Percentiles rank a stretch among this genome's conserved stretches.
Conservation (phyloP, 768 basidiomycete genomes). For the Candolleomyces eurysporus region DNA sequence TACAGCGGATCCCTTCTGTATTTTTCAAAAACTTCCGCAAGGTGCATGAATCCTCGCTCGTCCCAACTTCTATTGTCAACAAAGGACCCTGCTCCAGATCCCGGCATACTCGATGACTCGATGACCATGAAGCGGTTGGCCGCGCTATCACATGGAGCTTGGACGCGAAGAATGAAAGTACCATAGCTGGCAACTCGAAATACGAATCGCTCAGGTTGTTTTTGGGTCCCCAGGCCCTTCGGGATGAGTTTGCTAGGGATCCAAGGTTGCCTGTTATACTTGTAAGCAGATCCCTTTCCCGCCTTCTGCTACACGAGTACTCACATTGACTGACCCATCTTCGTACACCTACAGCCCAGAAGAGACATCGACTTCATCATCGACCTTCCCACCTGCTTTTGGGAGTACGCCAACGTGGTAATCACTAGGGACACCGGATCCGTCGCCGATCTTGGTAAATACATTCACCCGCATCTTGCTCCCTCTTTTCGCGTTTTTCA, state of each 20-base stretch:
- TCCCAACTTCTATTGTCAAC: neutral
- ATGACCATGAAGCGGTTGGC: conserved; percentile 69
- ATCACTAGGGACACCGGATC: conserved; percentile 21
- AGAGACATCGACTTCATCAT: conserved; percentile 7
- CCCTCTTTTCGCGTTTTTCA: neutral
- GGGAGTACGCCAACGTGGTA: too few species aligned
- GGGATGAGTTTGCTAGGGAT: conserved; percentile 64
- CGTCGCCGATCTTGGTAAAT: conserved; percentile 79
- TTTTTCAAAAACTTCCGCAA: conserved; percentile 86
- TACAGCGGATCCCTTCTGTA: conserved; percentile 84
- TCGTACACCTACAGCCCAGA: too few species aligned
- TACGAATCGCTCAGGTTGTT: conserved; percentile 77
- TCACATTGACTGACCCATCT: too few species aligned
- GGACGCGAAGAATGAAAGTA: conserved; percentile 78
- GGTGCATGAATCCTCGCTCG: conserved; percentile 28
- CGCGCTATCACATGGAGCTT: conserved; percentile 81
- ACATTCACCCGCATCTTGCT: neutral
- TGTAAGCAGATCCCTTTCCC: conserved; percentile 30
- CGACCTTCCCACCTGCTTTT: too few species aligned
- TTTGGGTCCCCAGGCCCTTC: conserved; percentile 44
- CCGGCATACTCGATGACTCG: conserved; percentile 86
- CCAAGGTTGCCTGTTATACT: conserved; percentile 78
- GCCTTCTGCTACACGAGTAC: too few species aligned
- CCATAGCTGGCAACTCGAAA: conserved; percentile 59
- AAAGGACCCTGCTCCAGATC: conserved; percentile 33